Evolutionary conservation across 768 basidiomycete genomes (phyloP).

Genomic region (Kwoniella pini): DNA sequence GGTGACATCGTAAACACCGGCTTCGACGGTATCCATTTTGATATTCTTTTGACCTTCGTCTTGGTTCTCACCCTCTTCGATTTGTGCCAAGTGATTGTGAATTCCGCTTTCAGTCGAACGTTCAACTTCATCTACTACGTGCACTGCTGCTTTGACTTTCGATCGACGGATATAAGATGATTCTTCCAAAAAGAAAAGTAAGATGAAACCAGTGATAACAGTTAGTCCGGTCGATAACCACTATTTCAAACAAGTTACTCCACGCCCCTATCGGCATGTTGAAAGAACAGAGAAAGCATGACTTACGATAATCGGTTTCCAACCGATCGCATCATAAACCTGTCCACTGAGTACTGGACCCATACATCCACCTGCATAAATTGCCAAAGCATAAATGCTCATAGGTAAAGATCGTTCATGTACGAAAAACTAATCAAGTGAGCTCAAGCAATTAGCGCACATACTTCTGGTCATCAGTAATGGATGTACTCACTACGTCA

Average conservation of each 20-base stretch:
- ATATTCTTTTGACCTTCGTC: neutral
- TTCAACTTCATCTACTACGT: too few relatives aligned
- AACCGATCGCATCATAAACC: constrained; percentile 15
- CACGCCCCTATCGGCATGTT: neutral
- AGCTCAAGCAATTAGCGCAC: too few relatives aligned
- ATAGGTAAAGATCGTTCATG: constrained; percentile 2
- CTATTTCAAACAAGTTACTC: neutral
- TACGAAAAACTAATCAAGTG: neutral
- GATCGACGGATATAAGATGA: constrained; percentile 9
- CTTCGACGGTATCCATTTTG: neutral
- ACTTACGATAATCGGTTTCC: constrained; percentile 18
- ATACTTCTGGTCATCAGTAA: neutral
- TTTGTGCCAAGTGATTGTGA: too few relatives aligned
- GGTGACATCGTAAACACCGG: neutral
- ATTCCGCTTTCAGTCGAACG: too few relatives aligned
- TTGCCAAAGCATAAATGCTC: constrained; percentile 6
- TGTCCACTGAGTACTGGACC: constrained; percentile 15
- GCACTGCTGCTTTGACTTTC: neutral
- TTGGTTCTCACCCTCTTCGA: neutral
- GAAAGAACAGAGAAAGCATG: neutral
- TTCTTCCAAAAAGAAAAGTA: constrained; percentile 25
- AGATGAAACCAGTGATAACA: constrained; percentile 2
- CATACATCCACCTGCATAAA: constrained; percentile 9
- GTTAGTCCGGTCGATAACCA: constrained; percentile 12
- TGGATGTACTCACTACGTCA: constrained; percentile 3